A percentile compares a stretch with the other conserved stretches of the same genome.
Conservation (phyloP, 2,329 filamentous ascomycete genomes). For the Alternaria consortialis region DNA sequence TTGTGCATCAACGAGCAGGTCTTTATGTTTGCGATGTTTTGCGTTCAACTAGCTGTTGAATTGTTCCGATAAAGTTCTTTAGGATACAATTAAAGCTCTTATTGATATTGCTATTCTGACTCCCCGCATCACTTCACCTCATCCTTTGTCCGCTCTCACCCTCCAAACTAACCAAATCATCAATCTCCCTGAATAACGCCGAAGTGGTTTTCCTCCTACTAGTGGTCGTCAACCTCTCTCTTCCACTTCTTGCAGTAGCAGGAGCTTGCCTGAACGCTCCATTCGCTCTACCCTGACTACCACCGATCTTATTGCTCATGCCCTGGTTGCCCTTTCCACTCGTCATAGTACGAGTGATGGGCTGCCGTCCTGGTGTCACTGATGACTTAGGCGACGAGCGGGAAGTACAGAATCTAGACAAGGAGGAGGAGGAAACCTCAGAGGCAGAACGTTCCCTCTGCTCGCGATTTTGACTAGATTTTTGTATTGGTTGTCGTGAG, state of each 20-base stretch:
- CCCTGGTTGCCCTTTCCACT: conserved; percentile 24
- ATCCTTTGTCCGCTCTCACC: neutral
- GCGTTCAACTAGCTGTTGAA: neutral
- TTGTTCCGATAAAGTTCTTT: neutral
- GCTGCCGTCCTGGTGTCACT: conserved; percentile 11
- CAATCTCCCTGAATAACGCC: conserved; percentile 39
- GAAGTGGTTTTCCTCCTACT: conserved; percentile 35
- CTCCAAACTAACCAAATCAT: conserved; percentile 34
- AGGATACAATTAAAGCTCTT: neutral
- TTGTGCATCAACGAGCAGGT: neutral
- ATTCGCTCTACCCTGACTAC: conserved; percentile 2
- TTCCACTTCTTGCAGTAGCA: neutral
- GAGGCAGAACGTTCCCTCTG: conserved; percentile 15
- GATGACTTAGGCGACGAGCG: neutral
- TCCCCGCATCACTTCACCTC: neutral
- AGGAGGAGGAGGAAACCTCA: neutral
- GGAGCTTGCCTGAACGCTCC: neutral
- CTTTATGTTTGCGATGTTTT: neutral
- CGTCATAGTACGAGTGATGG: conserved; percentile 34
- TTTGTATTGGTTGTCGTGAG: conserved; percentile 7
- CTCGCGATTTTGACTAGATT: neutral
- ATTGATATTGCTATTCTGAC: neutral
- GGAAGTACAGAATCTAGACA: neutral
- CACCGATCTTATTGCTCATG: conserved; percentile 20
- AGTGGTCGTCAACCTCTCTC: neutral